Evolutionary conservation across 345 rosid species (phyloP).

Genomic region (Physaria fendleri): DNA sequence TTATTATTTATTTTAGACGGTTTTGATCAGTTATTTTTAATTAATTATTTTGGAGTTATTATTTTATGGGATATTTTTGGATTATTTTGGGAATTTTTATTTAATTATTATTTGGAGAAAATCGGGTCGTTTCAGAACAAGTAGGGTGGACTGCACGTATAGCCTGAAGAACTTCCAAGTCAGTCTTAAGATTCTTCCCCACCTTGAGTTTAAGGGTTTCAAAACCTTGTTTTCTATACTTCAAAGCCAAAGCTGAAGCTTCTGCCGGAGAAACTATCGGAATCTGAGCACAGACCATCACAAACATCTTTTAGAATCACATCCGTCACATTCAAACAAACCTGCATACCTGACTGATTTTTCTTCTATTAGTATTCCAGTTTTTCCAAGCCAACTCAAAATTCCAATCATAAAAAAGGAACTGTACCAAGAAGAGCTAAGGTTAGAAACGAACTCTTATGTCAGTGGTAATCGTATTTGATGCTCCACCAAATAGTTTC

Average conservation of each 20-base stretch:
- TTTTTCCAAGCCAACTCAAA: neutral
- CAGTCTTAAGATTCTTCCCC: constrained; percentile 71
- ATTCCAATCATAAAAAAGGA: neutral
- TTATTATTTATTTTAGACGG: no score
- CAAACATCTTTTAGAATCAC: neutral
- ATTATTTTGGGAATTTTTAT: no score
- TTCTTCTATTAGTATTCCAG: neutral
- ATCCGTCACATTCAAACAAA: neutral
- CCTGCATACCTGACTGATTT: neutral
- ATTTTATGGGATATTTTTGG: no score
- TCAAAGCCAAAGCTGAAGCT: constrained; percentile 69
- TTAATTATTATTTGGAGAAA: no score
- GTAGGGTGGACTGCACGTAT: constrained; percentile 67
- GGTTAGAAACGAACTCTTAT: constrained; percentile 64
- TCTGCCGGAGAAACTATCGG: constrained; percentile 80
- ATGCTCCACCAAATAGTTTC: constrained; percentile 85
- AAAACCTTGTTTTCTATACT: constrained; percentile 67
- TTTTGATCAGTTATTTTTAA: no score
- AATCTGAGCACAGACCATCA: constrained; percentile 13
- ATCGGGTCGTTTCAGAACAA: no score
- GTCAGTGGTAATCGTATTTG: constrained; percentile 62
- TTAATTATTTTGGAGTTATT: no score
- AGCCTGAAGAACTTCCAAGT: constrained; percentile 77
- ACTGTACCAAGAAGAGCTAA: constrained; percentile 21
- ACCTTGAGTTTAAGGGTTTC: constrained; percentile 87